Percentiles rank a stretch among this genome's conserved stretches.
Conservation (phyloP, 169 alveolate genomes). For the Cryptosporidium tyzzeri region DNA sequence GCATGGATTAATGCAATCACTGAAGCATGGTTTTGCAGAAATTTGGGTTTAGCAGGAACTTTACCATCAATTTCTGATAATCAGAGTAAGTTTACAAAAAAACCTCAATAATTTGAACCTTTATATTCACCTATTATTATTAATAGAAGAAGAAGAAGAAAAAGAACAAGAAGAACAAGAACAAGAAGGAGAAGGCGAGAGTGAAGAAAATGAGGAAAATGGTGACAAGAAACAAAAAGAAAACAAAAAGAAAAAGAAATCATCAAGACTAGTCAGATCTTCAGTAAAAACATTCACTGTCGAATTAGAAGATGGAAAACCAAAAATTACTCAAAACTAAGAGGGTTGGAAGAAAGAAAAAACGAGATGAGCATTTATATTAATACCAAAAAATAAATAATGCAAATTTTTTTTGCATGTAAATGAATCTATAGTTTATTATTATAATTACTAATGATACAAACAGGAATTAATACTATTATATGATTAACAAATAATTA, state of each 20-base stretch:
- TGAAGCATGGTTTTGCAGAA: slow-evolving; percentile 84
- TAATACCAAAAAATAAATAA: background rate
- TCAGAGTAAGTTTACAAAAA: slow-evolving; percentile 3
- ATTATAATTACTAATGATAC: background rate
- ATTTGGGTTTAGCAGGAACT: slow-evolving; percentile 82
- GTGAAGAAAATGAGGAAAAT: background rate
- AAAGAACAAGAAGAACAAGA: background rate
- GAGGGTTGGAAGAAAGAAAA: too few relatives aligned
- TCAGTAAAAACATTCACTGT: slow-evolving; percentile 64
- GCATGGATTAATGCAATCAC: slow-evolving; percentile 83
- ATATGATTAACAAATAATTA: slow-evolving; percentile 1
- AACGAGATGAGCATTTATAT: background rate
- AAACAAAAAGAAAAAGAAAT: background rate
- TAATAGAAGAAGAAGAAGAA: background rate
- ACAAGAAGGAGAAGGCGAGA: background rate
- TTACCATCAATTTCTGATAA: slow-evolving; percentile 14
- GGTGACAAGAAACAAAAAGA: background rate
- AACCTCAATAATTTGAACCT: background rate
- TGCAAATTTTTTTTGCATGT: background rate
- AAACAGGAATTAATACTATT: background rate
- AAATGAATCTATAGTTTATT: background rate
- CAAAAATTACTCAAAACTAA: slow-evolving; percentile 52
- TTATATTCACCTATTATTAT: background rate
- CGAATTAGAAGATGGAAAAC: slow-evolving; percentile 68
- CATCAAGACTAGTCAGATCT: slow-evolving; percentile 21